A percentile compares a stretch with the other conserved stretches of the same genome.
Conservation (phyloP, 495 filamentous ascomycete genomes). For the Tirmania nivea region DNA sequence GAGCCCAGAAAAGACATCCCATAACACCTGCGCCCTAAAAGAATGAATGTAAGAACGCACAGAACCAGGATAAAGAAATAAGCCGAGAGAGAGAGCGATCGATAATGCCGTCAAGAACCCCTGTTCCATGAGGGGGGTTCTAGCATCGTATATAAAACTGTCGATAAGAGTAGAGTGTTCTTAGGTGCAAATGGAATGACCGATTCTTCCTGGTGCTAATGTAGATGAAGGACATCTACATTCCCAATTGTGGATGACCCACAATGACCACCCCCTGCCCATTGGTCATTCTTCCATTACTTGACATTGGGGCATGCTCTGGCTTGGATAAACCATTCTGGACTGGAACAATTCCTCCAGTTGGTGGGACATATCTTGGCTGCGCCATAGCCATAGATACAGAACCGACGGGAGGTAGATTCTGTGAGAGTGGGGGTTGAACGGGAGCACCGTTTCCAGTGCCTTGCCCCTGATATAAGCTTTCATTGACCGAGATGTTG, state of each 20-base stretch:
- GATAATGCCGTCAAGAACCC: too few relatives aligned
- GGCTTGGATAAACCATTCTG: background rate
- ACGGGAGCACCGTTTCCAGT: conserved; percentile 6
- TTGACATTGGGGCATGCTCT: background rate
- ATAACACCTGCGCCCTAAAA: too few relatives aligned
- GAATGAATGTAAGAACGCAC: too few relatives aligned
- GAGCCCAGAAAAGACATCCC: too few relatives aligned
- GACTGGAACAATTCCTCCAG: background rate
- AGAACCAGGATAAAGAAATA: too few relatives aligned
- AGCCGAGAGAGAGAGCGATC: too few relatives aligned
- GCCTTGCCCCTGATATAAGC: conserved; percentile 26
- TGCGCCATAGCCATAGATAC: background rate
- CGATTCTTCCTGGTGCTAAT: too few relatives aligned
- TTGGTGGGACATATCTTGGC: conserved; percentile 7
- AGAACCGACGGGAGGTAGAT: background rate
- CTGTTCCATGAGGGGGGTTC: too few relatives aligned
- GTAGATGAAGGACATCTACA: too few relatives aligned
- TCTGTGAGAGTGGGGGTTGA: background rate
- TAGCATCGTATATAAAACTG: too few relatives aligned
- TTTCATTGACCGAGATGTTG: conserved; percentile 95
- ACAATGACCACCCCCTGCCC: conserved; percentile 12
- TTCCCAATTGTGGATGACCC: conserved; percentile 2
- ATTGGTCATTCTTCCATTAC: conserved; percentile 6
- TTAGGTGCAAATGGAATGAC: too few relatives aligned
- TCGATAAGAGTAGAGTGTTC: too few relatives aligned